Evolutionary conservation across 371 early-diverging fungal genomes (phyloP).

Genomic region (Mucor velutinosus): DNA sequence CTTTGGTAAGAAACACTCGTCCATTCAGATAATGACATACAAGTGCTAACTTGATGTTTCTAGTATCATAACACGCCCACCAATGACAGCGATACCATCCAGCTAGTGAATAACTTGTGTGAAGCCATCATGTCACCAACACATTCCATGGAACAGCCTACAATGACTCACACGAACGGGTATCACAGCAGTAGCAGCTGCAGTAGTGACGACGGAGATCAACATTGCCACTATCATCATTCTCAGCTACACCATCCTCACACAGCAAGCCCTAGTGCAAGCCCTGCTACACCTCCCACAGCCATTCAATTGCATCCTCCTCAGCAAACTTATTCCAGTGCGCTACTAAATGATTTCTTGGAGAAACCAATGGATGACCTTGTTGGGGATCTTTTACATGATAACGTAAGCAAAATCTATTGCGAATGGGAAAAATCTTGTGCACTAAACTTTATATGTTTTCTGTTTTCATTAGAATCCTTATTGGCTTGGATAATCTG

Average conservation of each 20-base stretch:
- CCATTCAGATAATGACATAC: not conserved
- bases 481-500: not conserved
- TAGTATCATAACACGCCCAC: not conserved
- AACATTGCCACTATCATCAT: not conserved
- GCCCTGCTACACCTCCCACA: not conserved
- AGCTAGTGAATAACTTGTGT: conserved; percentile 9
- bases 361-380: conserved; percentile 3
- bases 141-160: not conserved
- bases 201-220: not conserved
- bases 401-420: conserved; percentile 1
- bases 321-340: not conserved
- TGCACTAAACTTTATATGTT: not conserved
- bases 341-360: not conserved
- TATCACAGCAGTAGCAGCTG: not conserved
- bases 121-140: conserved; percentile 7
- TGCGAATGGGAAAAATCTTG: not conserved
- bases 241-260: not conserved
- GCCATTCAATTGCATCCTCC: not conserved
- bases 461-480: conserved; percentile 1
- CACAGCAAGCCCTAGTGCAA: not conserved
- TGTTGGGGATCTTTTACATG: conserved; percentile 3
- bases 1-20: not conserved
- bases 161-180: not conserved
- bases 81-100: conserved; percentile 1
- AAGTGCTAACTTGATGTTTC: not conserved